These are phyloP conservation scores for Boletales sp. DNA, from an alignment of 768 basidiomycete species.

Conservation along the genomic window DNA sequence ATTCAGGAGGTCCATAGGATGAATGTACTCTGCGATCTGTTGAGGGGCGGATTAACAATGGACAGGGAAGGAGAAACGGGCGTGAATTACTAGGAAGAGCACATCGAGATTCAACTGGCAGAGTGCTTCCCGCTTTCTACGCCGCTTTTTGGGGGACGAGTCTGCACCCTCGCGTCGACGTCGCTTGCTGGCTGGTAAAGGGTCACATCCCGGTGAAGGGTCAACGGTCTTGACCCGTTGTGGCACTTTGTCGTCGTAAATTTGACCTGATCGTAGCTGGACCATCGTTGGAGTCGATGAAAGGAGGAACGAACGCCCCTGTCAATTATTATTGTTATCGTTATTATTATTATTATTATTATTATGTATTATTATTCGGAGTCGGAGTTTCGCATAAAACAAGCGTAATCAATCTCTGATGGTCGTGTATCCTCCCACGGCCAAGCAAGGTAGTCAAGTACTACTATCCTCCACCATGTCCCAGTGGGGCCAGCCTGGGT, in stretches of 20 bases:
- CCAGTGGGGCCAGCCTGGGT: conserved; percentile 72
- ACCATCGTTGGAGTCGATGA: too few relatives aligned
- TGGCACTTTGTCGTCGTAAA: too few relatives aligned
- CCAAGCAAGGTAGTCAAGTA: too few relatives aligned
- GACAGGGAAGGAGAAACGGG: neutral
- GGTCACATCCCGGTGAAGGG: neutral
- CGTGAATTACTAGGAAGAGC: conserved; percentile 11
- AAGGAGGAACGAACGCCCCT: too few relatives aligned
- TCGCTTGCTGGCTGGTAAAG: neutral
- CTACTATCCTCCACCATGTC: conserved; percentile 49
- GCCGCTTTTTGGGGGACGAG: neutral
- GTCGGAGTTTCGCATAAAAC: too few relatives aligned
- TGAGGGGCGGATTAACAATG: neutral
- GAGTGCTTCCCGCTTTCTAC: neutral
- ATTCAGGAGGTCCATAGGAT: conserved; percentile 28
- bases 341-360: too few relatives aligned
- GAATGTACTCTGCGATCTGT: conserved; percentile 39
- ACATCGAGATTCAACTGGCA: conserved; percentile 17
- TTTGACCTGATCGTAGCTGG: too few relatives aligned
- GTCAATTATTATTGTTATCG: too few relatives aligned
- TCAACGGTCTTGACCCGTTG: too few relatives aligned
- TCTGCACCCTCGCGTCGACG: neutral
- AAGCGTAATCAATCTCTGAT: too few relatives aligned
- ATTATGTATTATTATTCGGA: too few relatives aligned
- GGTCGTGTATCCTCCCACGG: too few relatives aligned